phyloP scores from a whole-genome alignment of 768 basidiomycete genomes.

The Lentinus tigrinus region DNA sequence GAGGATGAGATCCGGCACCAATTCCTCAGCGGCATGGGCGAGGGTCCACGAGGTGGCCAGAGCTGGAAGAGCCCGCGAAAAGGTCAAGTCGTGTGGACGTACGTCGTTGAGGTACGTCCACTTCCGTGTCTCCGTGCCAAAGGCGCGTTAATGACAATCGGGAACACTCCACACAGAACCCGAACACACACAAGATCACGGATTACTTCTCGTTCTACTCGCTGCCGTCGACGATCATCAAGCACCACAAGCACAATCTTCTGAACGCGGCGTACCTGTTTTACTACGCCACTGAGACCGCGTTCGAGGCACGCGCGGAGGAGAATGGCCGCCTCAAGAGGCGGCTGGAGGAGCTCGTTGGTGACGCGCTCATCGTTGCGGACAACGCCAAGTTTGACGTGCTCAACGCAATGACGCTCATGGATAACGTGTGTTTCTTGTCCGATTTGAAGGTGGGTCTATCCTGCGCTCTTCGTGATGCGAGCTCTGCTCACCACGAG shows the following conservation, averaged over 20 bases:
- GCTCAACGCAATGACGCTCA: conserved; percentile 90
- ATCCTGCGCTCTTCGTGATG: neutral
- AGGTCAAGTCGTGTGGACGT: conserved; percentile 92
- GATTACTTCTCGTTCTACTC: conserved; percentile 98
- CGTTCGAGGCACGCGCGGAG: conserved; percentile 61
- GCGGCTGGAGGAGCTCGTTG: conserved; percentile 68
- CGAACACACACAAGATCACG: conserved; percentile 77
- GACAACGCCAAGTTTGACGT: conserved; percentile 90
- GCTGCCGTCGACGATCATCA: conserved; percentile 90
- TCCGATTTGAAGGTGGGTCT: conserved; percentile 73
- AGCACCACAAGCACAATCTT: conserved; percentile 61
- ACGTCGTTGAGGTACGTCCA: conserved; percentile 83
- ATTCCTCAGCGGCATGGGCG: conserved; percentile 82
- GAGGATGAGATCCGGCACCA: conserved; percentile 84
- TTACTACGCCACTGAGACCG: conserved; percentile 87
- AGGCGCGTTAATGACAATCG: neutral
- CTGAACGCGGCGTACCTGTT: conserved; percentile 94
- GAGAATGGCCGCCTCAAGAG: conserved; percentile 62
- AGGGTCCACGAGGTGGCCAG: conserved; percentile 44
- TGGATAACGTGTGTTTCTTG: conserved; percentile 88
- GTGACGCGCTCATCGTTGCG: conserved; percentile 80
- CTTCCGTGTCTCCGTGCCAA: neutral
- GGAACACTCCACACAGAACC: conserved; percentile 52
- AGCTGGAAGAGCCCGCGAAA: conserved; percentile 47
- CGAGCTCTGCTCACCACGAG: neutral